Percentiles rank a stretch among this genome's conserved stretches.
These are phyloP conservation scores for Diaporthe sp. DNA, from an alignment of 2,329 filamentous ascomycete genomes.

Conservation along the genomic window DNA sequence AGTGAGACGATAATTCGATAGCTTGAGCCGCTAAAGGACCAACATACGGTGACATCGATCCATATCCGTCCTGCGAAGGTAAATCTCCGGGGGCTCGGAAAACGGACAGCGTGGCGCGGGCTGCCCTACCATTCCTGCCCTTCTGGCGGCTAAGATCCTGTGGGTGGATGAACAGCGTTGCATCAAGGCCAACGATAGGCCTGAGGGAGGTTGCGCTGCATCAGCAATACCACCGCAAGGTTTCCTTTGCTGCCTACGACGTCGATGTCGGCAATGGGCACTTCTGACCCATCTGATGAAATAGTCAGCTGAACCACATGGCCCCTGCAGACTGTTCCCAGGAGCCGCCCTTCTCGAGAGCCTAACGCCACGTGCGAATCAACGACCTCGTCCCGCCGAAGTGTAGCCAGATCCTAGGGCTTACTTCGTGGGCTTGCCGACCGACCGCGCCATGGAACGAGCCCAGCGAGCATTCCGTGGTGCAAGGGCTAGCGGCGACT, in stretches of 20 bases:
- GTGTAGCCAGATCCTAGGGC: constrained; percentile 33
- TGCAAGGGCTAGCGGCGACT: constrained; percentile 16
- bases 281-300: constrained; percentile 16
- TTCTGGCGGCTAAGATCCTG: constrained; percentile 30
- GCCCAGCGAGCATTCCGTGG: constrained; percentile 15
- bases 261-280: neutral
- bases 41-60: constrained; percentile 29
- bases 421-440: constrained; percentile 32
- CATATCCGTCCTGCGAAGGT: constrained; percentile 15
- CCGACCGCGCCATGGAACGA: constrained; percentile 23
- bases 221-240: constrained; percentile 9
- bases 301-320: constrained; percentile 33
- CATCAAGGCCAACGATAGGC: constrained; percentile 16
- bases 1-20: constrained; percentile 38
- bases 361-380: constrained; percentile 38
- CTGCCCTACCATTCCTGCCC: constrained; percentile 30
- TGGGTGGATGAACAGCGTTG: constrained; percentile 27
- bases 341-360: constrained; percentile 22
- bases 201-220: neutral
- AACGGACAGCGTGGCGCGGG: constrained; percentile 34
- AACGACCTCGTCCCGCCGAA: constrained; percentile 31
- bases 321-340: constrained; percentile 16
- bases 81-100: constrained; percentile 23
- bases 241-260: neutral
- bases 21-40: constrained; percentile 38